A percentile compares a stretch with the other conserved stretches of the same genome.
These are phyloP conservation scores for Agarophyton chilense DNA, from an alignment of 23 red algal genomes.

Conservation along the genomic window DNA sequence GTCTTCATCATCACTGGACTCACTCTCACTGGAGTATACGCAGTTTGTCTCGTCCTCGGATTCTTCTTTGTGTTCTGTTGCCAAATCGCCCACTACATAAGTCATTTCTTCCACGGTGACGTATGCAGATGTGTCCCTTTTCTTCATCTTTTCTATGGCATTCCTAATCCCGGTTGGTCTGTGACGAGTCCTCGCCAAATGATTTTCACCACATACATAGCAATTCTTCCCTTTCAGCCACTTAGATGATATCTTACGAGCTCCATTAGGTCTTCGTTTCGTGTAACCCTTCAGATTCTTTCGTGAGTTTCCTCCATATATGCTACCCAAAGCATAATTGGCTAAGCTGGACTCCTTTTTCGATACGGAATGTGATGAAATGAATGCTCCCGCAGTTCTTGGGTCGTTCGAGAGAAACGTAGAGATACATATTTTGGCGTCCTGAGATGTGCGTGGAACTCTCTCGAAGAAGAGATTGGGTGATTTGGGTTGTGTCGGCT, in stretches of 20 bases:
- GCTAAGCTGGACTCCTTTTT: no score
- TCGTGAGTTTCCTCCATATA: no score
- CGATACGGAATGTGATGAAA: no score
- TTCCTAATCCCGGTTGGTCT: neutral
- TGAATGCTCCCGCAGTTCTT: neutral
- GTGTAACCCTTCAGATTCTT: no score
- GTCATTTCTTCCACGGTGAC: neutral
- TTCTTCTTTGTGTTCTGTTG: neutral
- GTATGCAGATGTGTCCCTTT: neutral
- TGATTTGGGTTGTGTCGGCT: neutral
- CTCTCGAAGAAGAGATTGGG: conserved; percentile 4
- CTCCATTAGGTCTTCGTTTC: no score
- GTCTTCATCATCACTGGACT: neutral
- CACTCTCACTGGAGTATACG: neutral
- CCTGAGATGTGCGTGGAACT: conserved; percentile 23
- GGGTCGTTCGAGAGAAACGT: conserved; percentile 22
- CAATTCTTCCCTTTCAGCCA: neutral
- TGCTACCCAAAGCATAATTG: no score
- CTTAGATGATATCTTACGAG: neutral
- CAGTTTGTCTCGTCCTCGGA: neutral
- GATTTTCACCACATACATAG: conserved; percentile 38
- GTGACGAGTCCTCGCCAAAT: conserved; percentile 8
- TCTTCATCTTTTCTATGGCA: neutral
- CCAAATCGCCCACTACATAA: neutral
- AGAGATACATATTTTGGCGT: conserved; percentile 12